Conservation (phyloP, 805 yeast species). For the Wickerhamiella shivajii region DNA sequence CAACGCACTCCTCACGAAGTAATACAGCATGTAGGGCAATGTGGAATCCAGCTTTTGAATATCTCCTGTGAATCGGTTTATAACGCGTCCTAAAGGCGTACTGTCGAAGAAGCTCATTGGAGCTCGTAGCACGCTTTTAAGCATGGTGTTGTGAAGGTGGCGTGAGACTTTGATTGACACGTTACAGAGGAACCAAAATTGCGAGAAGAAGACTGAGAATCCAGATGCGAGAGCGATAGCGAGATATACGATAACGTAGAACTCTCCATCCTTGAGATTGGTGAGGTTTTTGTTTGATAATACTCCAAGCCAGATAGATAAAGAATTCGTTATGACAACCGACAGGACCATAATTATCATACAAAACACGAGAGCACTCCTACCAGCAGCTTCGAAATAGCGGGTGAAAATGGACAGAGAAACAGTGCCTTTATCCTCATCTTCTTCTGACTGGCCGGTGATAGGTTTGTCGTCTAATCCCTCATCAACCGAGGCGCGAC, state of each 20-base stretch:
- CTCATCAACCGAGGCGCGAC: slow-evolving; percentile 8
- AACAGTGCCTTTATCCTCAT: slow-evolving; percentile 14
- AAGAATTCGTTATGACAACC: slow-evolving; percentile 13
- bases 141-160: slow-evolving; percentile 40
- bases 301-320: slow-evolving; percentile 16
- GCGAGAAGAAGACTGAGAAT: slow-evolving; percentile 18
- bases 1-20: slow-evolving; percentile 35
- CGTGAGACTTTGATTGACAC: slow-evolving; percentile 15
- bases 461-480: slow-evolving; percentile 5
- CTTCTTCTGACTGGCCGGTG: slow-evolving; percentile 22
- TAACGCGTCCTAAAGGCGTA: slow-evolving; percentile 66
- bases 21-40: slow-evolving; percentile 45
- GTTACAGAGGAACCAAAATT: slow-evolving; percentile 47
- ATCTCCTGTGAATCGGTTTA: slow-evolving; percentile 70
- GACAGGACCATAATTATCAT: slow-evolving; percentile 21
- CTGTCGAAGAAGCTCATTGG: slow-evolving; percentile 68
- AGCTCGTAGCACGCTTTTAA: slow-evolving; percentile 41
- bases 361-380: slow-evolving; percentile 31
- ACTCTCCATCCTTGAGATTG: slow-evolving; percentile 17
- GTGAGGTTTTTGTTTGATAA: slow-evolving; percentile 15
- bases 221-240: slow-evolving; percentile 37
- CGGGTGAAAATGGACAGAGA: slow-evolving; percentile 16
- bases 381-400: slow-evolving; percentile 18
- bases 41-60: slow-evolving; percentile 61
- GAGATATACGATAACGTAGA: slow-evolving; percentile 70